Evolutionary conservation across 2,329 filamentous ascomycete species (phyloP).

Genomic region (Fusarium sp.): DNA sequence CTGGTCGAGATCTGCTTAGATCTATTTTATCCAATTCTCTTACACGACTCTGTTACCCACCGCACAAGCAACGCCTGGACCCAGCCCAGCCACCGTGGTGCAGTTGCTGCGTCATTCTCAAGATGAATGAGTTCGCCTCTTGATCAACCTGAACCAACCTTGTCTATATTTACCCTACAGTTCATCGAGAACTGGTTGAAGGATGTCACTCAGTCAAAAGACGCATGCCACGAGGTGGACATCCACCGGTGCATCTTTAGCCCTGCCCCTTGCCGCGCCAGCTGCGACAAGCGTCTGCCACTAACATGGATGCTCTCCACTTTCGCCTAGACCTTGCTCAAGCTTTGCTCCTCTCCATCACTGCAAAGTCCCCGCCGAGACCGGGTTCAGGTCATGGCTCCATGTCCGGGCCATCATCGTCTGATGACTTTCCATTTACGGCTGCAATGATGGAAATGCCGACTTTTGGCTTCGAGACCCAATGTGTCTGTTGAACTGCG

Average conservation of each 20-base stretch:
- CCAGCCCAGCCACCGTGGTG: not conserved
- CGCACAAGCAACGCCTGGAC: not conserved
- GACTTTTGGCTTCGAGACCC: not conserved
- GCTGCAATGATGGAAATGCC: conserved; percentile 19
- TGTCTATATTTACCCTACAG: conserved; percentile 38
- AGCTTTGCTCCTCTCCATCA: conserved; percentile 17
- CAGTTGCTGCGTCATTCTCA: conserved; percentile 24
- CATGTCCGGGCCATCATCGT: conserved; percentile 29
- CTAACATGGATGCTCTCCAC: conserved; percentile 37
- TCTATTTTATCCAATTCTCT: conserved; percentile 25
- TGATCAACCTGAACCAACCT: conserved; percentile 20
- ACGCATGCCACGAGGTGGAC: conserved; percentile 42
- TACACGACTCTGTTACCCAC: conserved; percentile 24
- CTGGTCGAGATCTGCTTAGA: conserved; percentile 18
- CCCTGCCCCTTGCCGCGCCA: conserved; percentile 42
- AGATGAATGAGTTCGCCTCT: conserved; percentile 1
- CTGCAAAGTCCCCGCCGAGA: conserved; percentile 17
- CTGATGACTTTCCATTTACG: conserved; percentile 25
- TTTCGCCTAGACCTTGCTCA: conserved; percentile 36
- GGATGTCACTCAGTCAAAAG: conserved; percentile 16
- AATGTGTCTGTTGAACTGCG: not conserved
- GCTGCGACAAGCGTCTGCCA: conserved; percentile 32
- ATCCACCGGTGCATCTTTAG: conserved; percentile 43
- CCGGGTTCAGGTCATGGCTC: conserved; percentile 28
- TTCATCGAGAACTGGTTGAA: not conserved